These are phyloP conservation scores for Pinus tabuliformis DNA, from an alignment of 75 land plant species.

Conservation along the genomic window DNA sequence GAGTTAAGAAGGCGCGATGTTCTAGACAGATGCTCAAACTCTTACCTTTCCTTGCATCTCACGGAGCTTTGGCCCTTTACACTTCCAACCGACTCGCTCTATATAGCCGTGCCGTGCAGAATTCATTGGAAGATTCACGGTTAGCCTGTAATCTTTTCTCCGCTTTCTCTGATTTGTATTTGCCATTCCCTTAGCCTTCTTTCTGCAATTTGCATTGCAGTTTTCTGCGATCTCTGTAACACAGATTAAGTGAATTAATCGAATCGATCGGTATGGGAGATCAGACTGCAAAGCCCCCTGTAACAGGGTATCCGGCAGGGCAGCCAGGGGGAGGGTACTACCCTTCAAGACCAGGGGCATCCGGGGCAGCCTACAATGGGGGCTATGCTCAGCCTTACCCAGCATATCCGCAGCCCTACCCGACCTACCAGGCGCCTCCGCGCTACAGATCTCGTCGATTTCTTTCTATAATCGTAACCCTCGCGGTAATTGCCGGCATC, in stretches of 20 bases:
- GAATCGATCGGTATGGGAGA: neutral
- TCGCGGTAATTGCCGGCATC: constrained; percentile 53
- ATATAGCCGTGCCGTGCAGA: too few species aligned
- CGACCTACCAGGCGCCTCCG: constrained; percentile 15
- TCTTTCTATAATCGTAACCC: constrained; percentile 40
- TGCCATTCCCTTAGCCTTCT: neutral
- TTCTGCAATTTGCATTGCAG: neutral
- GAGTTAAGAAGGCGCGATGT: too few species aligned
- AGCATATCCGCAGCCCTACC: constrained; percentile 18
- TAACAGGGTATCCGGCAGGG: neutral
- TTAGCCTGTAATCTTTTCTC: too few species aligned
- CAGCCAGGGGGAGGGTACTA: neutral
- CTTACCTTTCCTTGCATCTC: too few species aligned
- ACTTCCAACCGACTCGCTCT: too few species aligned
- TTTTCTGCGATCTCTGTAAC: too few species aligned
- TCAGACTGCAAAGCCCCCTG: neutral
- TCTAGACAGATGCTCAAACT: too few species aligned
- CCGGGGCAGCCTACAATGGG: neutral
- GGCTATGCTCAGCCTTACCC: constrained; percentile 5
- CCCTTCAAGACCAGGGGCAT: neutral
- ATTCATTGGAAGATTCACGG: too few species aligned
- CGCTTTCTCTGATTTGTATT: too few species aligned
- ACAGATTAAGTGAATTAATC: neutral
- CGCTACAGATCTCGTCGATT: constrained; percentile 24
- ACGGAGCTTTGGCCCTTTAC: too few species aligned